phyloP scores from a whole-genome alignment of 2,329 filamentous ascomycete species.

The Parastagonospora nodorum region DNA sequence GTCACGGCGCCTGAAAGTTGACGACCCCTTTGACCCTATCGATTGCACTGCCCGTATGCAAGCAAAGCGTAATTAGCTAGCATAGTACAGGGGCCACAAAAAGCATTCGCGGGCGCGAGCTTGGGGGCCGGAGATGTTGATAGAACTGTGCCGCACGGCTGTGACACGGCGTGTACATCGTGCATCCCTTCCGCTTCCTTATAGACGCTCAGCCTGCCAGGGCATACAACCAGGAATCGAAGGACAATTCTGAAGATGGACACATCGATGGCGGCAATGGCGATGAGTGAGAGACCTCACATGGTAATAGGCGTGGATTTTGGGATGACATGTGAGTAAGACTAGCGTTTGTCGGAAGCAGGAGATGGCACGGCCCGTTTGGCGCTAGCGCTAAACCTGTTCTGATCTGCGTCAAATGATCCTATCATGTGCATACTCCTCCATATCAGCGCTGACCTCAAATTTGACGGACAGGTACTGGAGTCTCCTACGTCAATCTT shows the following conservation, averaged over 20 bases:
- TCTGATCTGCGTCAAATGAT: slow-evolving; percentile 1
- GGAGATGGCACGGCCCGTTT: not conserved
- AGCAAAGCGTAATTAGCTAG: not conserved
- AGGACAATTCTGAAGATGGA: slow-evolving; percentile 8
- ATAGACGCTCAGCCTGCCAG: slow-evolving; percentile 7
- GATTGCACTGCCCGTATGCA: not conserved
- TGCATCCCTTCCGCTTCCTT: slow-evolving; percentile 10
- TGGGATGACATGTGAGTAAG: slow-evolving; percentile 46
- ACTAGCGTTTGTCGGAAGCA: not conserved
- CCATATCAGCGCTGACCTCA: not conserved
- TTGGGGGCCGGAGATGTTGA: not conserved
- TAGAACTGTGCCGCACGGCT: slow-evolving; percentile 30
- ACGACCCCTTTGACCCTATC: not conserved
- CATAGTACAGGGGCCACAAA: slow-evolving; percentile 6
- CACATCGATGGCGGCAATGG: not conserved
- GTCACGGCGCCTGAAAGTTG: too few relatives aligned
- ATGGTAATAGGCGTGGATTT: slow-evolving; percentile 43
- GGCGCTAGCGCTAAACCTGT: not conserved
- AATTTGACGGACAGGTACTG: slow-evolving; percentile 32
- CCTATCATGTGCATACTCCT: slow-evolving; percentile 4
- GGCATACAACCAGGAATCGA: slow-evolving; percentile 1
- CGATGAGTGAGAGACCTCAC: slow-evolving; percentile 30
- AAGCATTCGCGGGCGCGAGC: slow-evolving; percentile 1
- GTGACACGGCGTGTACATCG: slow-evolving; percentile 16
- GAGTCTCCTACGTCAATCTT: slow-evolving; percentile 46